These are phyloP conservation scores for Talaromyces pinophilus DNA, from an alignment of 2,329 filamentous ascomycete species.

Conservation along the genomic window DNA sequence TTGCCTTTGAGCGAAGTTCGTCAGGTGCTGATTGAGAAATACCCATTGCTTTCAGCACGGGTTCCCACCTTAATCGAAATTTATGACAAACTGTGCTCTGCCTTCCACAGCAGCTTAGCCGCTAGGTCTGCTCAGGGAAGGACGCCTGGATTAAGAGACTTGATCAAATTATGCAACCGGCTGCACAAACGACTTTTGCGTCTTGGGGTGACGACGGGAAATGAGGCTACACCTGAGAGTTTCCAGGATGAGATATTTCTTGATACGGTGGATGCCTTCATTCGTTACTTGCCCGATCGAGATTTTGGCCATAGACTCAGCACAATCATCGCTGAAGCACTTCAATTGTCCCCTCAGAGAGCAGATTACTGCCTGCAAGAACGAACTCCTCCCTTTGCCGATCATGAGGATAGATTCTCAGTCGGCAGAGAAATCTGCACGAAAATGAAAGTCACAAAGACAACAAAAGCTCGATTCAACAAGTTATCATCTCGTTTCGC, in stretches of 20 bases:
- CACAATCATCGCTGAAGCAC: slow-evolving; percentile 75
- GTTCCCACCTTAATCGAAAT: slow-evolving; percentile 59
- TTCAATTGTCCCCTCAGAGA: slow-evolving; percentile 81
- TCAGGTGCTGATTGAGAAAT: slow-evolving; percentile 69
- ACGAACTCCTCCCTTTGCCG: slow-evolving; percentile 70
- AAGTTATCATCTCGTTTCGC: slow-evolving; percentile 64
- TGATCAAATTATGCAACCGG: slow-evolving; percentile 88
- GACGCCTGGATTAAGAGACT: slow-evolving; percentile 70
- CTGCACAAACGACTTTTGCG: slow-evolving; percentile 65
- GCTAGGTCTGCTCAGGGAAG: slow-evolving; percentile 50
- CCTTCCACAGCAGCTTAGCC: slow-evolving; percentile 42
- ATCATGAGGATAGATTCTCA: slow-evolving; percentile 58
- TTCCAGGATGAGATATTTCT: slow-evolving; percentile 83
- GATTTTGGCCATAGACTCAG: slow-evolving; percentile 57
- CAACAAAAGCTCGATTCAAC: slow-evolving; percentile 47
- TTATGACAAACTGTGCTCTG: slow-evolving; percentile 49
- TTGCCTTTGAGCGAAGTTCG: slow-evolving; percentile 70
- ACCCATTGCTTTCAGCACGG: slow-evolving; percentile 65
- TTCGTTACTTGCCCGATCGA: slow-evolving; percentile 72
- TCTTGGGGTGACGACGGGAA: slow-evolving; percentile 62
- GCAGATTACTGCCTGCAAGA: slow-evolving; percentile 74
- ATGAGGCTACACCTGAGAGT: slow-evolving; percentile 71
- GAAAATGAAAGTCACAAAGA: slow-evolving; percentile 55
- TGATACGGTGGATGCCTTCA: slow-evolving; percentile 91
- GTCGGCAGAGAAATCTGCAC: slow-evolving; percentile 67